These are phyloP conservation scores for Monilinia fructigena DNA, from an alignment of 2,329 filamentous ascomycete species.

Conservation along the genomic window DNA sequence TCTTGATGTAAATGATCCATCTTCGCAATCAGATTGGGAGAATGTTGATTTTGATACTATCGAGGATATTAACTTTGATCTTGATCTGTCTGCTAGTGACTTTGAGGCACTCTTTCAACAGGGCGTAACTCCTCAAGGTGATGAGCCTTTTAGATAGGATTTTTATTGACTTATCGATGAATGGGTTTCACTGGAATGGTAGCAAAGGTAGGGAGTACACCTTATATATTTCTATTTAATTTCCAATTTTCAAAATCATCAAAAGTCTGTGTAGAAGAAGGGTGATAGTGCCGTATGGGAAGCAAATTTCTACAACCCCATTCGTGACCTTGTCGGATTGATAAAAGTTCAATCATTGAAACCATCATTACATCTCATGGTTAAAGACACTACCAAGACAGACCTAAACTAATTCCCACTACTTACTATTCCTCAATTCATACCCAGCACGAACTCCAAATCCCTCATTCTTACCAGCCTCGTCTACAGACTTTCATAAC, in stretches of 20 bases:
- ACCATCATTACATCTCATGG: no score
- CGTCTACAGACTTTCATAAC: no score
- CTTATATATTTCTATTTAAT: background rate
- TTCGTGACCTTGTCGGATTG: background rate
- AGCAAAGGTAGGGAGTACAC: no score
- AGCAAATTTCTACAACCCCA: background rate
- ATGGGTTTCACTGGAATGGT: no score
- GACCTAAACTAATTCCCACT: no score
- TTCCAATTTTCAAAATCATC: no score
- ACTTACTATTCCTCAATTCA: no score
- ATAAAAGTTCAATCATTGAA: no score
- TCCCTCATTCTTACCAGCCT: no score
- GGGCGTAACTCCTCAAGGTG: background rate
- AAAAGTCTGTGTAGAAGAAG: background rate
- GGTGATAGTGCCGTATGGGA: background rate
- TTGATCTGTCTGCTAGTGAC: conserved; percentile 20
- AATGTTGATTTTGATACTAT: conserved; percentile 15
- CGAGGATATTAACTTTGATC: conserved; percentile 21
- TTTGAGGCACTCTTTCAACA: conserved; percentile 8
- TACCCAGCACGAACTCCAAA: no score
- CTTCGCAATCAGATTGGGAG: conserved; percentile 18
- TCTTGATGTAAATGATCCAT: conserved; percentile 10
- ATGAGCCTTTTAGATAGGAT: background rate
- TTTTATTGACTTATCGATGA: no score
- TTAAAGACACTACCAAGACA: no score